phyloP scores from a whole-genome alignment of 768 basidiomycete genomes.

The Myochromella boudieri region DNA sequence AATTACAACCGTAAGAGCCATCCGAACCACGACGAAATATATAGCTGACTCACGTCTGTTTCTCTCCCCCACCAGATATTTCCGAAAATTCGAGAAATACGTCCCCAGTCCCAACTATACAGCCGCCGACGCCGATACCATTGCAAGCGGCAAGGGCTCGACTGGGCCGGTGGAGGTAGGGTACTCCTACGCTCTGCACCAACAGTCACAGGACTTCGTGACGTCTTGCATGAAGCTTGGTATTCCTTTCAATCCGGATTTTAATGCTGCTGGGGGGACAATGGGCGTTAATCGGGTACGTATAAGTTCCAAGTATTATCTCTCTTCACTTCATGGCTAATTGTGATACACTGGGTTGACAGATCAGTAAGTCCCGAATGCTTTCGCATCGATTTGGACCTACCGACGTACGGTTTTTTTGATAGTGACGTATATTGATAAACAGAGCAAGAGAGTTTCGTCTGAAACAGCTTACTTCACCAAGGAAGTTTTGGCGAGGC shows the following conservation, averaged over 20 bases:
- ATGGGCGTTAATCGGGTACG: conserved; percentile 55
- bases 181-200: conserved; percentile 42
- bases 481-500: conserved; percentile 51
- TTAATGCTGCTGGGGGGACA: conserved; percentile 55
- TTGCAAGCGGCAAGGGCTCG: conserved; percentile 43
- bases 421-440: conserved; percentile 72
- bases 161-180: conserved; percentile 56
- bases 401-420: too few species aligned
- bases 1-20: conserved; percentile 50
- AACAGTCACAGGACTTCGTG: conserved; percentile 43
- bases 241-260: conserved; percentile 52
- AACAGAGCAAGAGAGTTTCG: conserved; percentile 49
- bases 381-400: too few species aligned
- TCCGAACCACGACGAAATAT: too few species aligned
- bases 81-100: conserved; percentile 63
- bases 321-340: background rate
- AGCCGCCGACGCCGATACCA: conserved; percentile 42
- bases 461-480: conserved; percentile 67
- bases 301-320: background rate
- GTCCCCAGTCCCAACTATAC: conserved; percentile 45
- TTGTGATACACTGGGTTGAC: too few species aligned
- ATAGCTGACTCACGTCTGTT: background rate
- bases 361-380: too few species aligned
- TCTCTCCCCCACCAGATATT: too few species aligned
- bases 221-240: conserved; percentile 50